Conservation (phyloP, 352 stramenopile genomes). For the Paralagenidium karlingii region DNA sequence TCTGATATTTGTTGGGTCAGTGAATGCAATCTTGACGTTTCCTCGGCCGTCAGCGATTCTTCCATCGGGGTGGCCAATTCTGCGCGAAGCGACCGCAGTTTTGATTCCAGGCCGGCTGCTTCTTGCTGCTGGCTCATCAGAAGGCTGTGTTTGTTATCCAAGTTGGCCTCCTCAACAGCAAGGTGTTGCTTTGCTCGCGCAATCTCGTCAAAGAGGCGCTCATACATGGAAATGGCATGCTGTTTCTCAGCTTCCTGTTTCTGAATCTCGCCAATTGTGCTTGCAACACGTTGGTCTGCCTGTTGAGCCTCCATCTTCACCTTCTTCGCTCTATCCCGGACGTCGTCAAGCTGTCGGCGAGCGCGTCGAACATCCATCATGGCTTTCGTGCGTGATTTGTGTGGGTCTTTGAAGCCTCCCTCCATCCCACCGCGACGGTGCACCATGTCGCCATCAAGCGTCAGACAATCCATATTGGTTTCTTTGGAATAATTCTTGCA, state of each 20-base stretch:
- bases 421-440: constrained; percentile 93
- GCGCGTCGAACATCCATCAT: constrained; percentile 79
- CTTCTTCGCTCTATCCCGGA: constrained; percentile 66
- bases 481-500: constrained; percentile 64
- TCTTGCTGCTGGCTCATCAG: constrained; percentile 52
- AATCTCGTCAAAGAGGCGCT: constrained; percentile 77
- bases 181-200: constrained; percentile 67
- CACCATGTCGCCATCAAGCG: constrained; percentile 96
- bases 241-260: constrained; percentile 72
- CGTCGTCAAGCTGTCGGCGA: constrained; percentile 53
- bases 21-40: constrained; percentile 34
- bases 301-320: constrained; percentile 82
- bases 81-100: constrained; percentile 26
- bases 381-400: constrained; percentile 51
- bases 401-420: constrained; percentile 92
- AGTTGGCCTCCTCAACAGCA: constrained; percentile 30
- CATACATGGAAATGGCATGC: constrained; percentile 49
- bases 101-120: constrained; percentile 37
- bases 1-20: constrained; percentile 54
- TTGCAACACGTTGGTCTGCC: constrained; percentile 80
- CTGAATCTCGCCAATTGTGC: constrained; percentile 73
- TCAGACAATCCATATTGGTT: constrained; percentile 96
- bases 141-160: constrained; percentile 35
- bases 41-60: constrained; percentile 41
- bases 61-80: constrained; percentile 71